Conservation (phyloP, 495 filamentous ascomycete species). For the Bacidia rubella region DNA sequence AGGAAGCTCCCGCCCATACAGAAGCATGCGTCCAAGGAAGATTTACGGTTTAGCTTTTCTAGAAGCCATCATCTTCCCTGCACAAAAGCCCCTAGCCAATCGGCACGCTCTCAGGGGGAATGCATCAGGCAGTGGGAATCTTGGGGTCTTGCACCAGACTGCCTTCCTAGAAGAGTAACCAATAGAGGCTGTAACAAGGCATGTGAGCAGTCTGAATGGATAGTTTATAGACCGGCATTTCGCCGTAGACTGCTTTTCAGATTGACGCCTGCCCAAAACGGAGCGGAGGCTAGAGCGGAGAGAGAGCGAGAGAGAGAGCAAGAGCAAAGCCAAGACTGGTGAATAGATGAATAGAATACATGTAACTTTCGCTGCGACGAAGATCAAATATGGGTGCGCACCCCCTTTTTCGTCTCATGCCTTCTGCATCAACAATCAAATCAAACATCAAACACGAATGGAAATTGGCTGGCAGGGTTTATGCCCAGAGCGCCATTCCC, state of each 20-base stretch:
- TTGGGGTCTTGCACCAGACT: not conserved
- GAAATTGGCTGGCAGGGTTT: not conserved
- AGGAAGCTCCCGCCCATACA: slow-evolving; percentile 6
- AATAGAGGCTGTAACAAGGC: not conserved
- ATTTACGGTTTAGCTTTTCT: not conserved
- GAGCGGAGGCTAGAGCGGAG: not conserved
- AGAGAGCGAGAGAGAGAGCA: too few relatives aligned
- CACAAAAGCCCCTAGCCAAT: not conserved
- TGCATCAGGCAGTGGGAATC: not conserved
- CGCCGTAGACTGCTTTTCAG: not conserved
- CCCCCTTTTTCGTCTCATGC: not conserved
- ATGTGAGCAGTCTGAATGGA: slow-evolving; percentile 2
- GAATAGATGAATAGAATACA: too few relatives aligned
- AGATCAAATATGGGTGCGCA: not conserved
- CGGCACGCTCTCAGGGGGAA: not conserved
- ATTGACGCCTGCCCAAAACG: not conserved
- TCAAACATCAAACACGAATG: not conserved
- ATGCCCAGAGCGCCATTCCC: not conserved
- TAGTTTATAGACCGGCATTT: not conserved
- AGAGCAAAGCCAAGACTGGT: too few relatives aligned
- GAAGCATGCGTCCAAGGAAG: not conserved
- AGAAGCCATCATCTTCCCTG: not conserved
- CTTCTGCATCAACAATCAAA: not conserved
- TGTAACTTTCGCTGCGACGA: too few relatives aligned
- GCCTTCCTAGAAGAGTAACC: not conserved